Percentiles rank a stretch among this genome's conserved stretches.
phyloP scores from a whole-genome alignment of 2,329 filamentous ascomycete genomes.

The Neonectria sp. region DNA sequence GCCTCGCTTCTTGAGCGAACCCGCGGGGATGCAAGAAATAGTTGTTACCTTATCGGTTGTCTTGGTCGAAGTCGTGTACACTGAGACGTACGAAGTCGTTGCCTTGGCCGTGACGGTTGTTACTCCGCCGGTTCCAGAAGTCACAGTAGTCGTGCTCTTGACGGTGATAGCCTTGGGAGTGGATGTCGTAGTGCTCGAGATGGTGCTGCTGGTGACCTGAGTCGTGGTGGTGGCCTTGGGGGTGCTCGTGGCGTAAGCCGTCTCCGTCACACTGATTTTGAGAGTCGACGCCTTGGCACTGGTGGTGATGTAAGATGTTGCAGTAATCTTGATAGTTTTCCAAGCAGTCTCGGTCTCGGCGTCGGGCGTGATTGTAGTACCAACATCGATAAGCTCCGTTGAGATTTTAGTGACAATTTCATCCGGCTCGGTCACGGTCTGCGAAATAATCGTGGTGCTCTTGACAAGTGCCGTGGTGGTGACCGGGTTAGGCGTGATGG shows the following conservation, averaged over 20 bases:
- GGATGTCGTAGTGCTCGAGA: conserved; percentile 34
- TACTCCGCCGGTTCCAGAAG: conserved; percentile 35
- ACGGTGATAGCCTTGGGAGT: conserved; percentile 40
- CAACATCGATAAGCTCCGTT: conserved; percentile 49
- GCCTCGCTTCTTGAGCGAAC: conserved; percentile 32
- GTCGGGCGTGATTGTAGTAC: conserved; percentile 51
- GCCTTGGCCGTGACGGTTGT: conserved; percentile 43
- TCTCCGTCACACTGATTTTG: conserved; percentile 33
- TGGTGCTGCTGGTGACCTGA: conserved; percentile 30
- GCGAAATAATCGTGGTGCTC: conserved; percentile 29
- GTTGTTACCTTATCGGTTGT: conserved; percentile 39
- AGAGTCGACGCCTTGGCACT: conserved; percentile 24
- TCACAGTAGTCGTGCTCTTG: conserved; percentile 39
- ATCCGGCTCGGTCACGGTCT: conserved; percentile 34
- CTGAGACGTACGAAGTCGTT: conserved; percentile 39
- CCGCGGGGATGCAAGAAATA: conserved; percentile 37
- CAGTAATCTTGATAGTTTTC: conserved; percentile 29
- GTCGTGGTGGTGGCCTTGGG: conserved; percentile 43
- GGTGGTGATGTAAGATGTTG: conserved; percentile 31
- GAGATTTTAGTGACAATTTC: conserved; percentile 48
- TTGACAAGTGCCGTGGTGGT: conserved; percentile 38
- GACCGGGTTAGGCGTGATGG: conserved; percentile 36
- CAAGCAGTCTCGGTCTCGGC: conserved; percentile 42
- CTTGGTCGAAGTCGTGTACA: conserved; percentile 41
- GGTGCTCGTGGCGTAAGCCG: conserved; percentile 38